Evolutionary conservation across 768 basidiomycete genomes (phyloP).

Genomic region (Daedalea quercina): DNA sequence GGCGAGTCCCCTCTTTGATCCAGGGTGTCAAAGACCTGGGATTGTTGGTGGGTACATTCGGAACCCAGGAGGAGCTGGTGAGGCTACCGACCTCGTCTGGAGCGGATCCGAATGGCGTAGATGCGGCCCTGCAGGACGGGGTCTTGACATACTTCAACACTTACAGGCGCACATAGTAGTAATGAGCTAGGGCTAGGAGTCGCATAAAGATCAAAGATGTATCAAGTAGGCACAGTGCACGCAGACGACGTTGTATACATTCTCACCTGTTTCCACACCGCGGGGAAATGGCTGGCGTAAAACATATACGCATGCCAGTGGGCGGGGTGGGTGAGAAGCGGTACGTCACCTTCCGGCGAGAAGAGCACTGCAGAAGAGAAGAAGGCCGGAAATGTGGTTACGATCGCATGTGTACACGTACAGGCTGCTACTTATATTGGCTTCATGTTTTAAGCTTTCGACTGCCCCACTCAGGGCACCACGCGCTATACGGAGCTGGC

Average conservation of each 20-base stretch:
- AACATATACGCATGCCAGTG: too few relatives aligned
- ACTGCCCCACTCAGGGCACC: background rate
- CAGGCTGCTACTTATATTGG: too few relatives aligned
- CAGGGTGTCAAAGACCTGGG: slow-evolving; percentile 86
- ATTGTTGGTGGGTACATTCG: slow-evolving; percentile 80
- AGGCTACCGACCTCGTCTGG: slow-evolving; percentile 27
- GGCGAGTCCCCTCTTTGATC: slow-evolving; percentile 84
- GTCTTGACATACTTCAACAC: slow-evolving; percentile 64
- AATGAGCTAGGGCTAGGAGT: background rate
- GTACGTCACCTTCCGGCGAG: too few relatives aligned
- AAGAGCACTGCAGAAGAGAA: too few relatives aligned
- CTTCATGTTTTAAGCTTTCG: background rate
- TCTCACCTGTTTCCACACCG: background rate
- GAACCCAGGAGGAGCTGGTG: slow-evolving; percentile 39
- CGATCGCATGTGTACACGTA: too few relatives aligned
- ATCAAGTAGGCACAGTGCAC: slow-evolving; percentile 1
- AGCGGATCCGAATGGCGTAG: slow-evolving; percentile 42
- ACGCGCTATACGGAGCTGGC: background rate
- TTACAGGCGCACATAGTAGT: slow-evolving; percentile 30
- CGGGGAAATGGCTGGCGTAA: too few relatives aligned
- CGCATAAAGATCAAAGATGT: background rate
- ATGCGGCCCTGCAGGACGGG: slow-evolving; percentile 62
- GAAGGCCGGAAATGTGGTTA: too few relatives aligned
- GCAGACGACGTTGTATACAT: background rate
- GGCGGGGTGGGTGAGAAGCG: too few relatives aligned